Percentiles rank a stretch among this genome's conserved stretches.
Evolutionary conservation across 2,329 filamentous ascomycete species (phyloP).

Genomic region (Blastomyces gilchristii): DNA sequence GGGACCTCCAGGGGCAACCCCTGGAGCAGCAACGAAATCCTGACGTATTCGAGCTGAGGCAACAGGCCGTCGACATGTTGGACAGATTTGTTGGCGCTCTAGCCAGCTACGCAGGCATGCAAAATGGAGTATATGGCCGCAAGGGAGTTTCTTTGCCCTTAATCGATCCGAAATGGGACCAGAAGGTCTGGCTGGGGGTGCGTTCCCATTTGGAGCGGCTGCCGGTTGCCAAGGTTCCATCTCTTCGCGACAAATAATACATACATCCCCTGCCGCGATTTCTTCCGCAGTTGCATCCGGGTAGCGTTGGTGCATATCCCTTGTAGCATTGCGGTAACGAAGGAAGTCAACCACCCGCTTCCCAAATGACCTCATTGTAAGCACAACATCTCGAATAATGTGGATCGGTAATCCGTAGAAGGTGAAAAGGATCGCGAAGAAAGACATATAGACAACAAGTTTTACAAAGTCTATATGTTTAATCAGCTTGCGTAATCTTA

Average conservation of each 20-base stretch:
- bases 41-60: conserved; percentile 38
- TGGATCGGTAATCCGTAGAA: conserved; percentile 96
- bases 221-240: conserved; percentile 70
- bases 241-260: conserved; percentile 93
- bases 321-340: conserved; percentile 80
- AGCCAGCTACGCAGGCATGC: conserved; percentile 94
- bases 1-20: conserved; percentile 2
- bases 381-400: conserved; percentile 88
- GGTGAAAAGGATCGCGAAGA: conserved; percentile 84
- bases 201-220: conserved; percentile 29
- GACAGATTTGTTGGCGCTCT: conserved; percentile 92
- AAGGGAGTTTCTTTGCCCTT: conserved; percentile 90
- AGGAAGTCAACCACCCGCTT: conserved; percentile 82
- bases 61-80: conserved; percentile 81
- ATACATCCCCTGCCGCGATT: conserved; percentile 75
- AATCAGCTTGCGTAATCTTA: conserved; percentile 7
- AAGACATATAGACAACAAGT: conserved; percentile 74
- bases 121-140: conserved; percentile 89
- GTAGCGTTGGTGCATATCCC: conserved; percentile 85
- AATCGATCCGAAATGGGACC: conserved; percentile 60
- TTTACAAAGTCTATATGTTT: conserved; percentile 66
- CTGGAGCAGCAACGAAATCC: conserved; percentile 21
- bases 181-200: conserved; percentile 21
- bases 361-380: conserved; percentile 84
- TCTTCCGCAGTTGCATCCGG: conserved; percentile 85